phyloP scores from a whole-genome alignment of 208 protist genomes.

The Leishmania arabica region DNA sequence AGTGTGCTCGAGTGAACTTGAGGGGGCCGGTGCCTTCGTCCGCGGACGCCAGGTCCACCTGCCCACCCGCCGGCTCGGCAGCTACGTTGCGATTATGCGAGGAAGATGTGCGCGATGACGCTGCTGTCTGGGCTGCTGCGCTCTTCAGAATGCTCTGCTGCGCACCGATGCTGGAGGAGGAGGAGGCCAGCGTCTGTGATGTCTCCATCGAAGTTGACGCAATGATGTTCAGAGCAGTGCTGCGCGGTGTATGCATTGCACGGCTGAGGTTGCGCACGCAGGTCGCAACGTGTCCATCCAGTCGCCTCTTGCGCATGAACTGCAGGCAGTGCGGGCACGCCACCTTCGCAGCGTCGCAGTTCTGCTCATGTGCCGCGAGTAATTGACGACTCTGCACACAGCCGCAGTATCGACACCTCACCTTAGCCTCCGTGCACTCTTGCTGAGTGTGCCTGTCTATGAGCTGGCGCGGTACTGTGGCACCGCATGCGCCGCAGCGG shows the following conservation, averaged over 20 bases:
- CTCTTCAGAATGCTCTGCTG: background rate
- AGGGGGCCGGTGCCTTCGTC: constrained; percentile 20
- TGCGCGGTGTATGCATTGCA: constrained; percentile 7
- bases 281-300: constrained; percentile 43
- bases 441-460: constrained; percentile 60
- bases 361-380: constrained; percentile 60
- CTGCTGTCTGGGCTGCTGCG: background rate
- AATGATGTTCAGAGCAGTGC: constrained; percentile 1
- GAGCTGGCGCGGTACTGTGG: constrained; percentile 46
- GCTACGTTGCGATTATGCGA: background rate
- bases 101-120: background rate
- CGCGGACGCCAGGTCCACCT: background rate
- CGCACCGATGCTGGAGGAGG: constrained; percentile 7
- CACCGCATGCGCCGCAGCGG: constrained; percentile 59
- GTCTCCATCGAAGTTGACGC: background rate
- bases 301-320: constrained; percentile 45
- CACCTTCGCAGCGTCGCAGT: constrained; percentile 68
- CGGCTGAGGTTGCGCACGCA: constrained; percentile 64
- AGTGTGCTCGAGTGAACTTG: constrained; percentile 29
- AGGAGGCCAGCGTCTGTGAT: constrained; percentile 11
- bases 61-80: background rate
- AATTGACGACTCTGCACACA: constrained; percentile 37
- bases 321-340: constrained; percentile 61
- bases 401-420: constrained; percentile 79
- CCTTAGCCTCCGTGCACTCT: constrained; percentile 60